Evolutionary conservation across 306 rosid species (phyloP).

Genomic region (Gleditsia sinensis): DNA sequence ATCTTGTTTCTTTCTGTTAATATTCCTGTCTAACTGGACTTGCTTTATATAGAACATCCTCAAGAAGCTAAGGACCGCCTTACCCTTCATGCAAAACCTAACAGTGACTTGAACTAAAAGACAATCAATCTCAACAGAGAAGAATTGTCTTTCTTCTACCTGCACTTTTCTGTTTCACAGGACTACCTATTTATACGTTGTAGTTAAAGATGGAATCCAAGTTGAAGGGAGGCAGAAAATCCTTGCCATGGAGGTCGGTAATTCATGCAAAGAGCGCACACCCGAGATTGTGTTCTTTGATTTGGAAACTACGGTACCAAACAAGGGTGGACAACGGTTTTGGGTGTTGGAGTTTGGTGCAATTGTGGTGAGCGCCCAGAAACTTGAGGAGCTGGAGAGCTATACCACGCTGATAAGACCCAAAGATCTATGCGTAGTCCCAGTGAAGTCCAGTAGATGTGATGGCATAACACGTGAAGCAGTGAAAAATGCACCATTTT

Average conservation of each 20-base stretch:
- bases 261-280: constrained; percentile 46
- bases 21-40: constrained; percentile 43
- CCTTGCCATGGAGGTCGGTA: constrained; percentile 46
- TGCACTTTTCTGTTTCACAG: constrained; percentile 25
- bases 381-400: constrained; percentile 79
- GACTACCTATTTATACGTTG: constrained; percentile 17
- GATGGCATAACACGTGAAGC: constrained; percentile 79
- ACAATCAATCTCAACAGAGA: constrained; percentile 55
- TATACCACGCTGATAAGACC: constrained; percentile 75
- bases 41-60: constrained; percentile 38
- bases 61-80: constrained; percentile 57
- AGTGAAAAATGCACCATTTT: constrained; percentile 71
- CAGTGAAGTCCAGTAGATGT: constrained; percentile 58
- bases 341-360: constrained; percentile 89
- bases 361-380: constrained; percentile 68
- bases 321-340: constrained; percentile 61
- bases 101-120: constrained; percentile 66
- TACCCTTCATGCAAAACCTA: constrained; percentile 43
- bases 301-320: constrained; percentile 94
- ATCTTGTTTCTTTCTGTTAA: constrained; percentile 20
- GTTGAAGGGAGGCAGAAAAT: not conserved
- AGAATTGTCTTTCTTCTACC: constrained; percentile 42
- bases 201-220: constrained; percentile 28
- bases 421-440: constrained; percentile 56
- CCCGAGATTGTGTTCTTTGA: constrained; percentile 89